These are phyloP conservation scores for Penicillium occitanis DNA, from an alignment of 2,329 filamentous ascomycete genomes.

Conservation along the genomic window DNA sequence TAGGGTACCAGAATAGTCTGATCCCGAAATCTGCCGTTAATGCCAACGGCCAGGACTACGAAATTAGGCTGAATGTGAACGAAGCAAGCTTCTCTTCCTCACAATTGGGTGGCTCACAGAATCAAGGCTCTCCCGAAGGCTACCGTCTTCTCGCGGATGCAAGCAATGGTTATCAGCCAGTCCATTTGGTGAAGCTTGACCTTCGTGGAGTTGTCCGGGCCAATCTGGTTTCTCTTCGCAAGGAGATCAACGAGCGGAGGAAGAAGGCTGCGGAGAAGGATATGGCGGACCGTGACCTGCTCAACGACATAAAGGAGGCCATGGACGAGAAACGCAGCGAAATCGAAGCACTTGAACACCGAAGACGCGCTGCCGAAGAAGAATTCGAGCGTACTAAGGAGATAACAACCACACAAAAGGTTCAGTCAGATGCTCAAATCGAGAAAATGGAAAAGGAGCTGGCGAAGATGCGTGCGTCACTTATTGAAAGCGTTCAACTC, in stretches of 20 bases:
- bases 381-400: conserved; percentile 95
- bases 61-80: conserved; percentile 79
- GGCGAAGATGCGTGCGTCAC: conserved; percentile 81
- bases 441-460: conserved; percentile 99
- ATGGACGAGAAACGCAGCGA: conserved; percentile 94
- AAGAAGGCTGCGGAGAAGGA: conserved; percentile 81
- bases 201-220: conserved; percentile 78
- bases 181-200: conserved; percentile 85
- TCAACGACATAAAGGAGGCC: conserved; percentile 93
- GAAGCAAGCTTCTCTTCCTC: conserved; percentile 75
- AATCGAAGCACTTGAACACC: conserved; percentile 86
- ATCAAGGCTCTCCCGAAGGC: conserved; percentile 52
- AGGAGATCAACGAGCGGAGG: conserved; percentile 88
- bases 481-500: conserved; percentile 83
- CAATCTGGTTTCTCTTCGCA: conserved; percentile 73
- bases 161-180: conserved; percentile 82
- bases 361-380: conserved; percentile 82
- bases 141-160: conserved; percentile 81
- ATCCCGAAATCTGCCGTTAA: conserved; percentile 83
- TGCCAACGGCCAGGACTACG: conserved; percentile 80
- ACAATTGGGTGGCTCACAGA: conserved; percentile 52
- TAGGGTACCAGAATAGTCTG: conserved; percentile 89
- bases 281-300: conserved; percentile 89
- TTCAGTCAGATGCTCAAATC: conserved; percentile 87
- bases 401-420: conserved; percentile 79